A percentile compares a stretch with the other conserved stretches of the same genome.
Evolutionary conservation across 768 basidiomycete species (phyloP).

Genomic region (Myochromella boudieri): DNA sequence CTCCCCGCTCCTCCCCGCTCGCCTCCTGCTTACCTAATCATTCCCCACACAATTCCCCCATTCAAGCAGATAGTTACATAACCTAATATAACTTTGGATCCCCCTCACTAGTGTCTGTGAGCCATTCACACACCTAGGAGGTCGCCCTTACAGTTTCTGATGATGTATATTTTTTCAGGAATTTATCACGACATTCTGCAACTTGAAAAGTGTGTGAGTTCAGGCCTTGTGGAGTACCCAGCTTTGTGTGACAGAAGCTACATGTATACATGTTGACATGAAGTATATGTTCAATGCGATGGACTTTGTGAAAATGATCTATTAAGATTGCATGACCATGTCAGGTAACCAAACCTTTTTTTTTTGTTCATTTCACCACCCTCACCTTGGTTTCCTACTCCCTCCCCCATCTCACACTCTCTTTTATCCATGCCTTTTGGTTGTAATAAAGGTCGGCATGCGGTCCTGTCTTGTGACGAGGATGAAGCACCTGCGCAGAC

Average conservation of each 20-base stretch:
- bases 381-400: neutral
- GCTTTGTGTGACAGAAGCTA: neutral
- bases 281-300: neutral
- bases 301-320: neutral
- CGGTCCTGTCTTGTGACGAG: neutral
- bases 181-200: neutral
- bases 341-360: neutral
- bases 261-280: neutral
- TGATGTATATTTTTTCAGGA: neutral
- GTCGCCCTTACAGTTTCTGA: too few relatives aligned
- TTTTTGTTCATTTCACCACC: neutral
- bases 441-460: too few relatives aligned
- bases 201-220: conserved; percentile 2
- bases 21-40: neutral
- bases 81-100: too few relatives aligned
- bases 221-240: neutral
- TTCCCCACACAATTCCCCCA: too few relatives aligned
- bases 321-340: neutral
- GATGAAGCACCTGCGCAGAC: neutral
- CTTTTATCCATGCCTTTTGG: too few relatives aligned
- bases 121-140: too few relatives aligned
- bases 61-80: too few relatives aligned
- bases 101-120: too few relatives aligned
- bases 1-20: too few relatives aligned
- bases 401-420: neutral